Conservation (phyloP, 1,284 basidiomycete species). For the Spongispora temasekensis region DNA sequence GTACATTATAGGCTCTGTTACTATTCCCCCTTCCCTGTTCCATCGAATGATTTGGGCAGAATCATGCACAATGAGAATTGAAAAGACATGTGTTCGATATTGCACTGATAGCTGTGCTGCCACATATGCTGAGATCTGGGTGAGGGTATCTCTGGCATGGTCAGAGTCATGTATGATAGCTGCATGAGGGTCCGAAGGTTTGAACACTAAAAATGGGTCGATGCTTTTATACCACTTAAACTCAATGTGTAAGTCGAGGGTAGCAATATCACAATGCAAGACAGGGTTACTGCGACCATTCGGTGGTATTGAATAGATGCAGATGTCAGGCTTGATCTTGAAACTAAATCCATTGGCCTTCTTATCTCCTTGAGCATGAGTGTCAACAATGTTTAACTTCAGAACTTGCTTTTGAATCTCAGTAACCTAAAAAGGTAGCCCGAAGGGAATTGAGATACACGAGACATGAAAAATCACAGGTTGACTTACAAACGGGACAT, state of each 20-base stretch:
- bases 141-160: neutral
- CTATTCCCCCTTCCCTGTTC: neutral
- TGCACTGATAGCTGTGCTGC: neutral
- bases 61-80: neutral
- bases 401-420: neutral
- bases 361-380: neutral
- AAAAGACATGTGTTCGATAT: neutral
- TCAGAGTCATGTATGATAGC: no score
- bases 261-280: neutral
- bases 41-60: neutral
- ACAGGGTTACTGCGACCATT: neutral
- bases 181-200: no score
- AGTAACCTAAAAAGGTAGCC: neutral
- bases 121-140: neutral
- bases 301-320: neutral
- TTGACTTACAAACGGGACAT: neutral
- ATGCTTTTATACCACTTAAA: neutral
- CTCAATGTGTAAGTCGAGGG: neutral
- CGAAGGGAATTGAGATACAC: no score
- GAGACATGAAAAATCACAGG: neutral
- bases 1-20: neutral
- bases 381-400: neutral
- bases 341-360: neutral
- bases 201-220: neutral
- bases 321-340: neutral